Evolutionary conservation across 768 basidiomycete genomes (phyloP).

Genomic region (Rossbeevera mucosa): DNA sequence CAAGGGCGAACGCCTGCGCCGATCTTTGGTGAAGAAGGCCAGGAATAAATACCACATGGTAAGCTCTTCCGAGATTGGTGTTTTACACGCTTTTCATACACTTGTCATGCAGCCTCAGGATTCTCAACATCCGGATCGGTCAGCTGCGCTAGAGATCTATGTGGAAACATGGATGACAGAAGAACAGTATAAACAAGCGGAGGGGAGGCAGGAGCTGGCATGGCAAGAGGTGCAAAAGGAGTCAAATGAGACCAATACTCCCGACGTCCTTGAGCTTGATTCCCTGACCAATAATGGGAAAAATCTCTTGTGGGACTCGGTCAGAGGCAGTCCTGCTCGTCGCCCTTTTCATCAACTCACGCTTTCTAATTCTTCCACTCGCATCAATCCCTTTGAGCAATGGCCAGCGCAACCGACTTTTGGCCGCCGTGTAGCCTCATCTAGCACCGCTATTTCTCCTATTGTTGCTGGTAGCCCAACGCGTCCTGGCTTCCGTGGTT

Average conservation of each 20-base stretch:
- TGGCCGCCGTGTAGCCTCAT: constrained; percentile 42
- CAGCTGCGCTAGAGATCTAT: constrained; percentile 63
- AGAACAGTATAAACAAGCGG: constrained; percentile 63
- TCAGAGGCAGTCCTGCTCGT: constrained; percentile 40
- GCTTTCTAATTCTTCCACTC: constrained; percentile 39
- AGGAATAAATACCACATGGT: constrained; percentile 73
- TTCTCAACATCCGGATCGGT: constrained; percentile 71
- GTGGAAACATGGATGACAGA: constrained; percentile 80
- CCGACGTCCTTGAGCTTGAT: constrained; percentile 35
- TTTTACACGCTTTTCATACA: constrained; percentile 8
- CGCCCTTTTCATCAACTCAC: constrained; percentile 47
- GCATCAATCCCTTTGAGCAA: constrained; percentile 48
- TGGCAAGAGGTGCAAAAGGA: constrained; percentile 60
- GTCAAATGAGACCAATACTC: constrained; percentile 40
- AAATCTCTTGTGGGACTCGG: constrained; percentile 64
- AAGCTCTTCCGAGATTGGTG: constrained; percentile 19
- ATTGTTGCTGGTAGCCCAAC: constrained; percentile 54
- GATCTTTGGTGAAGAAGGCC: constrained; percentile 66
- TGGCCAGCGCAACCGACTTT: constrained; percentile 32
- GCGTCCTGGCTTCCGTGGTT: constrained; percentile 39
- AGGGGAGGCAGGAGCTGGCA: constrained; percentile 53
- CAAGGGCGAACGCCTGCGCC: constrained; percentile 65
- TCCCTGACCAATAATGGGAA: constrained; percentile 50
- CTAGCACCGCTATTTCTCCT: constrained; percentile 25
- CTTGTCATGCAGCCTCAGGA: constrained; percentile 58